Evolutionary conservation across 2,329 filamentous ascomycete species (phyloP), one percentile per base, ranked within the genome.

Genomic region (Zasmidium angulare): DNA sequence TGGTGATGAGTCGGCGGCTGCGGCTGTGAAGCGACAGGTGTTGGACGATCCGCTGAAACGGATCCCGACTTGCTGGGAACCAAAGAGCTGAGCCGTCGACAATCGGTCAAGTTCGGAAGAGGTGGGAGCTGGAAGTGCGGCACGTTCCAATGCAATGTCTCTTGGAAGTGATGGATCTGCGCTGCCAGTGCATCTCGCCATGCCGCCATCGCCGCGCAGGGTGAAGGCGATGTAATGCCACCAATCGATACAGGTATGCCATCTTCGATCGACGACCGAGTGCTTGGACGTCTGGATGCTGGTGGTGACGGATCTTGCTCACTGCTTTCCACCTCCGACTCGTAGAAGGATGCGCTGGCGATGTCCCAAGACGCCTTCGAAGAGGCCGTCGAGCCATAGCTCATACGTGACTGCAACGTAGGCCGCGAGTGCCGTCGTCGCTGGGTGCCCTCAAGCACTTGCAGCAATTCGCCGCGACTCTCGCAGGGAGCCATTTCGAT

Each of bases 81-180:
- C 17, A 19, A 21, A 47, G 53, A 55, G 53, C 23, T 21, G 43
- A 55, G 31, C 22, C 12, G 23, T 49, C 43, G 22, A 20, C 49
- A 51, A 7, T 49, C 50, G 51, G 40, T n/a, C 50, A 49, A 24
- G 21, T 46, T 43, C n/a, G 85, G 82, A 29, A 75, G 73, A 31
- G 77, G 77, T 17, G 63, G 62, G 11, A 68, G 58, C 52, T 66
- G 66, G 49, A 88, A 75, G 59, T 88, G 88, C 52, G 88, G 87
- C 67, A 90, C 79, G 49, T 86, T 83, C 72, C 86, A 78, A 36
- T 84, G 81, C 78, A 91, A 82, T 49, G 82, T 85, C 71, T 91
- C 87, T 70, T 92, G 90, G 68, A 93, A 82, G 59, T 92, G 87
- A 58, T 93, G 87, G 50, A 93, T 81, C 69, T 92, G 89, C 19